Base-by-base conservation (phyloP, 2,329 filamentous ascomycete genomes). In the Domatiomyces catenatus region DNA sequence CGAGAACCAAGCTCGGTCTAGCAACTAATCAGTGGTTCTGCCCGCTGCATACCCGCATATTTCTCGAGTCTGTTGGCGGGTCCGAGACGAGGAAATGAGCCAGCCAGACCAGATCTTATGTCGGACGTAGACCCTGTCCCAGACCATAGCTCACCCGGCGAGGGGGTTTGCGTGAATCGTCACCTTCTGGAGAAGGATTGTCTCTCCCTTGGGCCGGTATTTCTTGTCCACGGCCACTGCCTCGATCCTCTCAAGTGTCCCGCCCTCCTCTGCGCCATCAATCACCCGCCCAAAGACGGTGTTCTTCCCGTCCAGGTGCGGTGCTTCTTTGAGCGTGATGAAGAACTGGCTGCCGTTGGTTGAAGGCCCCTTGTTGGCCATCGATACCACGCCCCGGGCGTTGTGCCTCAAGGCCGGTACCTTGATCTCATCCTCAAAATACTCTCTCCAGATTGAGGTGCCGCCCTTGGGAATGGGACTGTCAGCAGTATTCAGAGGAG, bases 151-250 rank as follows among this genome's bases (percentile, higher is more conserved):
- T 74, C 68, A 76, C 54, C 66, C 71, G n/a, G 79, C 79, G 54
- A 83, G 65, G 2, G 79, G 79, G 58, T 83, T 83, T 8, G 79
- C 79, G 66, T 82, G 79, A 43, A 82, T 75, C 2, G 74, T 75
- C 17, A 81, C 73, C 1, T 62, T 68, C 53, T 77, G 69, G 51
- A 83, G 76, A 51, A 66, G 69, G 48, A 80, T 67, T 42, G 67
- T 66, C 60, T 80, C 75, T 58, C 72, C 66, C 50, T 66, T 67
- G 1, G 69, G 69, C 54, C 77, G 69, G 47, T 72, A 75, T 67
- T 81, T 83, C 66, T 77, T 79, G 62, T 82, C 79, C 28, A 81
- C 73, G 54, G 74, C 71, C 2, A 76, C 67, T 45, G 62, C 67
- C 59, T 81, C 77, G 50, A 81, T 69, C 57, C 72, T 73, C 52